phyloP scores from a whole-genome alignment of 495 filamentous ascomycete genomes.

The Aspergillus sclerotiicarbonarius region DNA sequence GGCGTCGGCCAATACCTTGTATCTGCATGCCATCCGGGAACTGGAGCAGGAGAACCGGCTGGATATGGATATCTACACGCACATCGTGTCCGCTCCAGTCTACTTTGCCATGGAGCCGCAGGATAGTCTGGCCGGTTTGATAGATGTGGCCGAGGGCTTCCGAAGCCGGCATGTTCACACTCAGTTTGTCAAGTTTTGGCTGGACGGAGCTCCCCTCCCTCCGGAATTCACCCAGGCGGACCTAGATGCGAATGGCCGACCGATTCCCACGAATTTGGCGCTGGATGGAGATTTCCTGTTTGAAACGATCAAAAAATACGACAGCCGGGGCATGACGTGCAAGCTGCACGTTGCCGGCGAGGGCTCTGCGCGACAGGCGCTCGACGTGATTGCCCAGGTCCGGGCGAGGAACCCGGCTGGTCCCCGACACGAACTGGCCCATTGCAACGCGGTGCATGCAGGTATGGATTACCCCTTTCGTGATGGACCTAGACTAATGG shows the following conservation, averaged over 20 bases:
- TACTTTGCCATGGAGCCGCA: constrained; percentile 1
- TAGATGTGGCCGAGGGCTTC: not conserved
- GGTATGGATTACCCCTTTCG: not conserved
- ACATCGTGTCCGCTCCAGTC: not conserved
- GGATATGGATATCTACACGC: not conserved
- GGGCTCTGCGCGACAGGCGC: not conserved
- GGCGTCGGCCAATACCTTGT: constrained; percentile 1
- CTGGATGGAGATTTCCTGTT: not conserved
- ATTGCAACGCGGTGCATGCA: constrained; percentile 6
- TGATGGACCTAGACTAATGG: not conserved
- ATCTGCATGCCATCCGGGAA: not conserved
- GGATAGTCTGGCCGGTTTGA: not conserved
- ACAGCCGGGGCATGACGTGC: constrained; percentile 3
- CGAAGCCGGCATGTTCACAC: not conserved
- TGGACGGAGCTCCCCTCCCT: constrained; percentile 2
- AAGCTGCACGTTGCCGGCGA: constrained; percentile 6
- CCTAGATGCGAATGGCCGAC: not conserved
- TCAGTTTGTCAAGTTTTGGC: constrained; percentile 4
- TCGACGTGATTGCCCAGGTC: not conserved
- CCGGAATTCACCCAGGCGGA: not conserved
- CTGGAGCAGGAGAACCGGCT: constrained; percentile 1
- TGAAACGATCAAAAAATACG: not conserved
- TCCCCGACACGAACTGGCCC: constrained; percentile 4
- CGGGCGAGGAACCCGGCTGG: not conserved
- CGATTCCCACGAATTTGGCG: not conserved